These are phyloP conservation scores for Stemphylium beticola DNA, from an alignment of 2,329 filamentous ascomycete species.

Conservation along the genomic window DNA sequence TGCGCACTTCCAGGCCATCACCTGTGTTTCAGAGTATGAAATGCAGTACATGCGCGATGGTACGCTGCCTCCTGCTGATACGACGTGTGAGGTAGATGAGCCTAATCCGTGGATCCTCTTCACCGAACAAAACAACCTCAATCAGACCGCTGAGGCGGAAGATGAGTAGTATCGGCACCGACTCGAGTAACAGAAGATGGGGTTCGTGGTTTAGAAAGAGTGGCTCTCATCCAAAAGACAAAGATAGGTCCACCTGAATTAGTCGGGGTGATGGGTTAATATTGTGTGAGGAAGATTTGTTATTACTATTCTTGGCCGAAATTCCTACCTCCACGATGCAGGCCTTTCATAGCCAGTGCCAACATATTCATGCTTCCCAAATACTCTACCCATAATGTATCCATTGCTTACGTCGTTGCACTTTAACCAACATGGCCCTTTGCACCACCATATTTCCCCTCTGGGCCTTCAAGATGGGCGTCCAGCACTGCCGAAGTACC, in stretches of 20 bases:
- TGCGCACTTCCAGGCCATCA: slow-evolving; percentile 17
- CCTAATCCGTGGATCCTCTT: slow-evolving; percentile 20
- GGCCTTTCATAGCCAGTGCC: too few species aligned
- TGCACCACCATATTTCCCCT: slow-evolving; percentile 59
- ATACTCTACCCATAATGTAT: too few species aligned
- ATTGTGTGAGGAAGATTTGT: not conserved
- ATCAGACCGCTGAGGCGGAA: not conserved
- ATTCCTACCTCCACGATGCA: not conserved
- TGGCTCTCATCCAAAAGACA: not conserved
- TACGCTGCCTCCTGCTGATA: slow-evolving; percentile 17
- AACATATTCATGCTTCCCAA: too few species aligned
- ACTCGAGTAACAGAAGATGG: not conserved
- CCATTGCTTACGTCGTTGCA: too few species aligned
- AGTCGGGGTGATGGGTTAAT: not conserved
- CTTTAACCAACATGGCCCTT: slow-evolving; percentile 22
- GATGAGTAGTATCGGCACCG: not conserved
- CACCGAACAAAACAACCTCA: not conserved
- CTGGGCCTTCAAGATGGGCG: slow-evolving; percentile 62
- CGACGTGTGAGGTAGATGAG: slow-evolving; percentile 20
- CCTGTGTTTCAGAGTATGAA: slow-evolving; percentile 17
- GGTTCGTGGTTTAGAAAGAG: not conserved
- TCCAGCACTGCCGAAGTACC: slow-evolving; percentile 69
- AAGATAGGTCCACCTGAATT: not conserved
- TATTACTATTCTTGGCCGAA: not conserved
- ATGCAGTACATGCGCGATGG: slow-evolving; percentile 21